Base-by-base conservation (phyloP, 352 stramenopile genomes). In the Globisporangium viniferum region DNA sequence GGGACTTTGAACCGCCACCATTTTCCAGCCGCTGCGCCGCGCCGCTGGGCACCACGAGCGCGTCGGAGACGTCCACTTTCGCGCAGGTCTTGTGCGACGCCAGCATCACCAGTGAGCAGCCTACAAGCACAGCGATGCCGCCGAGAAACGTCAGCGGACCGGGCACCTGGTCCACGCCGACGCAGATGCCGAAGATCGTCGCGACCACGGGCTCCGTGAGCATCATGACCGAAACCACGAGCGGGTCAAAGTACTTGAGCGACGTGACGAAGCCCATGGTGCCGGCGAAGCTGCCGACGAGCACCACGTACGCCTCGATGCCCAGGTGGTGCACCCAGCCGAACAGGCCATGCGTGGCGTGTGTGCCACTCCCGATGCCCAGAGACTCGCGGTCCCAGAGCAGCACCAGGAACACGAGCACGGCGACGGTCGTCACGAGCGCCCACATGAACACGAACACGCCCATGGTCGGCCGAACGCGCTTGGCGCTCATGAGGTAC, bases 241-340 rank as follows among this genome's bases (percentile, higher is more conserved):
- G 67, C 27, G 81, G 81, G 20, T 86, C 79, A 68, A 90, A 87
- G 71, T 88, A 88, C 59, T 78, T 80, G 57, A 90, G 66, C 6
- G 75, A 62, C n/a, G 63, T 72, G 64, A 90, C 73, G 62, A 88
- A 86, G 22, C 79, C 79, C 75, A 88, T 85, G n/a, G 81, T 85
- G 22, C 79, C 81, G 22, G 64, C 66, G 3, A 83, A 67, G 36
- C 69, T 81, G 44, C 77, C 77, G 1, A 87, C 68, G 3, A 87
- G 24, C 20, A 89, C 81, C 36, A 89, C 67, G 72, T 84, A 81
- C 31, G 69, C 54, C 53, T 89, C 79, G 49, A 82, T 77, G 41
- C 69, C 64, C 20, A 85, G 53, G 65, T 87, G 75, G 60, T 87
- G 78, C 10, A 79, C 51, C 81, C 81, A 89, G 6, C 79, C 81